Percentiles rank a stretch among this genome's conserved stretches.
These are phyloP conservation scores for Penicillium verrucosum DNA, from an alignment of 2,329 filamentous ascomycete species.

Conservation along the genomic window DNA sequence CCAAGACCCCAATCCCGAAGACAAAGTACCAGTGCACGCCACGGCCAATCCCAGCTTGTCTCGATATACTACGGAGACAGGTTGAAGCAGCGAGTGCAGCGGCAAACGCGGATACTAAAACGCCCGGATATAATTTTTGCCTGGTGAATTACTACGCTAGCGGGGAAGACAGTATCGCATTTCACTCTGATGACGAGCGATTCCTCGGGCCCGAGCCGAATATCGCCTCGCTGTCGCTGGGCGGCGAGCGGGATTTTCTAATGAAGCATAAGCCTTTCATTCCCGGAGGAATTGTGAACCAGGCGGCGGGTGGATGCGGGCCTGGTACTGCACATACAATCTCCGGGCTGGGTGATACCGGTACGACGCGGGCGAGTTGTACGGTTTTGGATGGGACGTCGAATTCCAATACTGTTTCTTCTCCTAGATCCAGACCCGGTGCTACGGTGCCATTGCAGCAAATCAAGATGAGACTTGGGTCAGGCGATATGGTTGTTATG, in stretches of 20 bases:
- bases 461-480: slow-evolving; percentile 56
- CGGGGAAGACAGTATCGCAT: slow-evolving; percentile 72
- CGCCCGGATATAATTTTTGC: slow-evolving; percentile 71
- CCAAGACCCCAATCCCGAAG: slow-evolving; percentile 38
- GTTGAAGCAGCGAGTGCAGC: slow-evolving; percentile 59
- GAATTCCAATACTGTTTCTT: not conserved
- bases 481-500: slow-evolving; percentile 80
- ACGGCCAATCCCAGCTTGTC: slow-evolving; percentile 67
- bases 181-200: slow-evolving; percentile 75
- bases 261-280: slow-evolving; percentile 69
- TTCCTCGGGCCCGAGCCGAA: slow-evolving; percentile 68
- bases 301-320: slow-evolving; percentile 26
- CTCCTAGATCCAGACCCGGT: not conserved
- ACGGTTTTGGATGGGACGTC: not conserved
- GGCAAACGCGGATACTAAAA: slow-evolving; percentile 31
- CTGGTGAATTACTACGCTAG: slow-evolving; percentile 81
- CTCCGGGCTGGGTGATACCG: not conserved
- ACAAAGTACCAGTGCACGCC: slow-evolving; percentile 60
- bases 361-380: not conserved
- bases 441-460: slow-evolving; percentile 24
- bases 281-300: slow-evolving; percentile 23
- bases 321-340: slow-evolving; percentile 7
- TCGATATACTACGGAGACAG: slow-evolving; percentile 60
- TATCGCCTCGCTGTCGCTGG: slow-evolving; percentile 73
- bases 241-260: slow-evolving; percentile 69